Conservation (phyloP, 2,329 filamentous ascomycete species). For the Sordariomycetes sp. region DNA sequence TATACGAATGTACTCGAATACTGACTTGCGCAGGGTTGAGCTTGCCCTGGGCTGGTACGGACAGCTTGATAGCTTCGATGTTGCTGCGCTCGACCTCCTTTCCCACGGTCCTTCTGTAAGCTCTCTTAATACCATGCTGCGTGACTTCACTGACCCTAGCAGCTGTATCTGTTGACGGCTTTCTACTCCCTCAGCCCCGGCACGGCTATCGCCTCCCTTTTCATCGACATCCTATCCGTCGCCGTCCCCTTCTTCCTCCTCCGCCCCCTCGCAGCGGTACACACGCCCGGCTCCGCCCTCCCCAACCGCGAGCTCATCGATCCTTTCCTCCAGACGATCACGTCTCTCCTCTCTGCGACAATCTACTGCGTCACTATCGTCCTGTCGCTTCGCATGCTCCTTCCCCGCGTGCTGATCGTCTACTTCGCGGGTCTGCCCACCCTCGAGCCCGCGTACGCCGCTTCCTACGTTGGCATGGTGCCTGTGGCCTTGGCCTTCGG, state of each 20-base stretch:
- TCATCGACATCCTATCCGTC: slow-evolving; percentile 59
- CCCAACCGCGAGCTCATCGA: slow-evolving; percentile 61
- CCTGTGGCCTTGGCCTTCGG: slow-evolving; percentile 53
- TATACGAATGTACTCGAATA: slow-evolving; percentile 1
- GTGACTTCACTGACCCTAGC: not conserved
- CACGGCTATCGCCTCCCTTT: slow-evolving; percentile 52
- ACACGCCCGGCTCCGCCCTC: slow-evolving; percentile 43
- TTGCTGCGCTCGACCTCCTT: slow-evolving; percentile 57
- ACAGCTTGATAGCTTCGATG: slow-evolving; percentile 64
- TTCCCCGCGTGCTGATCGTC: slow-evolving; percentile 63
- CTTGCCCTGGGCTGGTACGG: slow-evolving; percentile 65
- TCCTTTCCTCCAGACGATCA: slow-evolving; percentile 51
- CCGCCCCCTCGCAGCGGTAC: slow-evolving; percentile 55
- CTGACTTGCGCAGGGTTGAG: slow-evolving; percentile 46
- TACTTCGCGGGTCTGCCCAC: slow-evolving; percentile 67
- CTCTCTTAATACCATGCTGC: slow-evolving; percentile 5
- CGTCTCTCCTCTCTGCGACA: slow-evolving; percentile 56
- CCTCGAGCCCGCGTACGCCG: slow-evolving; percentile 57
- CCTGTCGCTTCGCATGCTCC: slow-evolving; percentile 56
- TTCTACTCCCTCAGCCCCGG: slow-evolving; percentile 65
- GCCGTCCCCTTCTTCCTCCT: slow-evolving; percentile 69
- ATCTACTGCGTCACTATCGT: slow-evolving; percentile 71
- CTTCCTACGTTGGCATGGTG: slow-evolving; percentile 51
- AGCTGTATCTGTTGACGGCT: slow-evolving; percentile 65
- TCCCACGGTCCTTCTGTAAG: slow-evolving; percentile 64